Conservation (phyloP, 345 rosid species). For the Syzygium jambos region DNA sequence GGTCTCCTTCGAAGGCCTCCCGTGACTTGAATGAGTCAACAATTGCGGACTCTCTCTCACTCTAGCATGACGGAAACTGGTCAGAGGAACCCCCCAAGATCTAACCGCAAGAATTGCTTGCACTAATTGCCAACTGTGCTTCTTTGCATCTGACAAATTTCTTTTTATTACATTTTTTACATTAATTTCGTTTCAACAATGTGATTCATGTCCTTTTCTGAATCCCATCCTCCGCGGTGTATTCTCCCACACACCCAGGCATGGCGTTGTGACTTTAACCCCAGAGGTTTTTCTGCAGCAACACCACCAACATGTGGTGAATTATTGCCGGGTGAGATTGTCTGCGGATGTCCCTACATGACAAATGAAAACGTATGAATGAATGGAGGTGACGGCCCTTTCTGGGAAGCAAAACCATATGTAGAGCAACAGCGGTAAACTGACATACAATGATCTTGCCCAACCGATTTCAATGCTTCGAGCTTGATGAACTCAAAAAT, state of each 20-base stretch:
- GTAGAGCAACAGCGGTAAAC: neutral
- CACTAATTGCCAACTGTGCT: neutral
- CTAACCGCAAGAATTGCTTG: slow-evolving; percentile 1
- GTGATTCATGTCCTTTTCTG: slow-evolving; percentile 3
- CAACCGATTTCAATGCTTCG: neutral
- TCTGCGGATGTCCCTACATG: neutral
- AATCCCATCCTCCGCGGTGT: neutral
- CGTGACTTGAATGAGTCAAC: slow-evolving; percentile 16
- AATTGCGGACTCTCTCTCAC: slow-evolving; percentile 11
- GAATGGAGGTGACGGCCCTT: neutral
- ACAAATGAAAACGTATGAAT: neutral
- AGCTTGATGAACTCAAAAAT: neutral
- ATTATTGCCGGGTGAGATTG: neutral
- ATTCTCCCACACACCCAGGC: neutral
- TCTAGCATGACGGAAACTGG: neutral
- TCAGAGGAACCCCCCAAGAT: slow-evolving; percentile 8
- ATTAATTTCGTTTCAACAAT: neutral
- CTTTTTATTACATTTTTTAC: neutral
- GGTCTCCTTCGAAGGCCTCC: neutral
- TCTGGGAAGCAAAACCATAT: neutral
- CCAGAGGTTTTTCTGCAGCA: neutral
- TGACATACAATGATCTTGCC: neutral
- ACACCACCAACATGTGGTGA: neutral
- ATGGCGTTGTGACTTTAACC: neutral
- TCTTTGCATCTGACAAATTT: neutral